Evolutionary conservation across 140 eudicot genomes (phyloP).

Genomic region (Anethum foeniculum): DNA sequence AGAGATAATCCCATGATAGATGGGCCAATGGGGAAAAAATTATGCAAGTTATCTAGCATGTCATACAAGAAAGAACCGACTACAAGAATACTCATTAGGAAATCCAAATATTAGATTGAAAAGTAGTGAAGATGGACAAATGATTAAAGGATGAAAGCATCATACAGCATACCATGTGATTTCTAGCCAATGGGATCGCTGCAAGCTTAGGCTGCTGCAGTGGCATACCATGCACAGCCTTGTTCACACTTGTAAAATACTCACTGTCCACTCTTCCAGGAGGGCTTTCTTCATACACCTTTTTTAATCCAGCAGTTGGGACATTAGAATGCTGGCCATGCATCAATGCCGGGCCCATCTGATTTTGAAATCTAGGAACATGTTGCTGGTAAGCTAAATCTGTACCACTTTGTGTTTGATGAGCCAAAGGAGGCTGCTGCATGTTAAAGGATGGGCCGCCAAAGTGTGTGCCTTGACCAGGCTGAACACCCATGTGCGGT

Average conservation of each 20-base stretch:
- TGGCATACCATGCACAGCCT: conserved; percentile 33
- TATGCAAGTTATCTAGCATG: not conserved
- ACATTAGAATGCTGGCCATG: conserved; percentile 60
- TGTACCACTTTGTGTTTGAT: conserved; percentile 25
- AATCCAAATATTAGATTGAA: not conserved
- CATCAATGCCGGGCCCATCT: conserved; percentile 43
- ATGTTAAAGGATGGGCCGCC: conserved; percentile 39
- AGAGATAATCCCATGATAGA: not conserved
- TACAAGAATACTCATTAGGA: not conserved
- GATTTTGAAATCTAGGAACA: conserved; percentile 55
- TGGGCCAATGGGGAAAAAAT: not conserved
- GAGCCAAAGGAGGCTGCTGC: conserved; percentile 52
- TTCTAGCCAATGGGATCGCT: conserved; percentile 65
- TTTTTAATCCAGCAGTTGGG: conserved; percentile 42
- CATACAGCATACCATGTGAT: conserved; percentile 44
- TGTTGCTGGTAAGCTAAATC: conserved; percentile 43
- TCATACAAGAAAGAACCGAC: not conserved
- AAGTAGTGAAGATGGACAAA: not conserved
- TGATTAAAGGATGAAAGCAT: not conserved
- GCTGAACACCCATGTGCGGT: conserved; percentile 31
- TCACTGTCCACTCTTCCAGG: conserved; percentile 53
- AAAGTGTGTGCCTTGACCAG: conserved; percentile 39
- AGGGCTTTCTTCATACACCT: conserved; percentile 57
- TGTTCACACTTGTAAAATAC: conserved; percentile 36
- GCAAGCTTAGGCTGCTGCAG: conserved; percentile 84